These are phyloP conservation scores for Casuarina equisetifolia DNA, from an alignment of 306 rosid genomes.

Conservation along the genomic window DNA sequence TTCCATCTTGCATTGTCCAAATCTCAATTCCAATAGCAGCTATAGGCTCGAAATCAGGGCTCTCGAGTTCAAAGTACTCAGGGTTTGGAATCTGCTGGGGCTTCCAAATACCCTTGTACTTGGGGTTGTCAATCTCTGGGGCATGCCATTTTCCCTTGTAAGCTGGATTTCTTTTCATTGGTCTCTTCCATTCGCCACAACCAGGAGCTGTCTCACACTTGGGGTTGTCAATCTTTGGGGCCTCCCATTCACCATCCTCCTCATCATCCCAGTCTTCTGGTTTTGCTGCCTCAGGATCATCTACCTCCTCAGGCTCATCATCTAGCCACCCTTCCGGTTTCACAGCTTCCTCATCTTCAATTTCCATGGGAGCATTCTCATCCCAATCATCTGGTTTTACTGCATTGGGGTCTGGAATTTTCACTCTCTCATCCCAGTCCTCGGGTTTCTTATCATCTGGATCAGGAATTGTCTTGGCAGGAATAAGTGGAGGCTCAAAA, in stretches of 20 bases:
- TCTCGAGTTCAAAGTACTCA: conserved; percentile 66
- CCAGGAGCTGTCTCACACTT: conserved; percentile 79
- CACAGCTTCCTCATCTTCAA: conserved; percentile 84
- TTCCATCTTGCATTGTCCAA: conserved; percentile 98
- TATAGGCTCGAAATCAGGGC: conserved; percentile 76
- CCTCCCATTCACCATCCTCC: conserved; percentile 94
- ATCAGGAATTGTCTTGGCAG: conserved; percentile 85
- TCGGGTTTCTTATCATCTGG: conserved; percentile 96
- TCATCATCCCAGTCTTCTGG: conserved; percentile 98
- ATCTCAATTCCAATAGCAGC: conserved; percentile 93
- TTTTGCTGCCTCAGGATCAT: conserved; percentile 88
- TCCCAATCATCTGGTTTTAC: conserved; percentile 98
- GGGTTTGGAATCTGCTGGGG: conserved; percentile 86
- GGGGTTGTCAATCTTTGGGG: conserved; percentile 76
- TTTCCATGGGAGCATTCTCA: conserved; percentile 91
- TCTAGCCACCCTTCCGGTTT: conserved; percentile 98
- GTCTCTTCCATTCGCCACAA: conserved; percentile 95
- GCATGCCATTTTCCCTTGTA: conserved; percentile 96
- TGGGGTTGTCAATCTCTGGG: conserved; percentile 81
- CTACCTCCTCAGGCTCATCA: conserved; percentile 91
- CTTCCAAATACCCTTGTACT: conserved; percentile 93
- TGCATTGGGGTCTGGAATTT: conserved; percentile 78
- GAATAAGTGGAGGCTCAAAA: conserved; percentile 86
- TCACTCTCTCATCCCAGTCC: conserved; percentile 98
- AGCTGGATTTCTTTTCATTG: conserved; percentile 86